phyloP scores from a whole-genome alignment of 371 early-diverging fungal genomes.

The Nematocida minor region DNA sequence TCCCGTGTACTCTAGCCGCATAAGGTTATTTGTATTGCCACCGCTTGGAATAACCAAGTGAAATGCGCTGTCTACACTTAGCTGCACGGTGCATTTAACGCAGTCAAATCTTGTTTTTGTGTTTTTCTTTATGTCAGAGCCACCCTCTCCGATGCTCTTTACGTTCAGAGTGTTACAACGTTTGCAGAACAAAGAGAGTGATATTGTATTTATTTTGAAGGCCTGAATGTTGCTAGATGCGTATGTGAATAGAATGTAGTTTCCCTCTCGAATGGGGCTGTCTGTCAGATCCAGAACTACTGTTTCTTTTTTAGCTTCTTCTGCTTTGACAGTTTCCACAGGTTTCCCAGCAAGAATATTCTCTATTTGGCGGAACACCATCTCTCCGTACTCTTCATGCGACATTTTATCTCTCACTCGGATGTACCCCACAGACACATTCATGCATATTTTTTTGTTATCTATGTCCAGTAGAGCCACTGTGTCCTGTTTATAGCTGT shows the following conservation, averaged over 20 bases:
- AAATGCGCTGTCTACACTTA: slow-evolving; percentile 37
- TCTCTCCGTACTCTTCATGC: slow-evolving; percentile 43
- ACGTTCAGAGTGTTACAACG: neutral
- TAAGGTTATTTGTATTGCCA: slow-evolving; percentile 15
- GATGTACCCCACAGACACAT: slow-evolving; percentile 41
- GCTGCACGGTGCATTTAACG: slow-evolving; percentile 5
- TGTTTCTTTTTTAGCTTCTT: neutral
- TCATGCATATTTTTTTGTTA: slow-evolving; percentile 46
- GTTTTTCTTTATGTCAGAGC: slow-evolving; percentile 18
- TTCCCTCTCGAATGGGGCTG: neutral
- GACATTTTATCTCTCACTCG: slow-evolving; percentile 32
- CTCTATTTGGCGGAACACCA: slow-evolving; percentile 55
- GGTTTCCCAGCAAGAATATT: neutral
- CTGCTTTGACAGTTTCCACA: slow-evolving; percentile 35
- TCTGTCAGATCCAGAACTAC: neutral
- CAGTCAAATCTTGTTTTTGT: slow-evolving; percentile 12
- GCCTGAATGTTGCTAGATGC: neutral
- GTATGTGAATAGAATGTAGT: slow-evolving; percentile 10
- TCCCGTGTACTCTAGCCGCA: neutral
- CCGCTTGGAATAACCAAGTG: slow-evolving; percentile 27
- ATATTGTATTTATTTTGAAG: neutral
- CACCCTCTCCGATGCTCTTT: neutral
- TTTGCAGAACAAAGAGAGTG: slow-evolving; percentile 4
- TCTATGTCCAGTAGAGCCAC: slow-evolving; percentile 40
- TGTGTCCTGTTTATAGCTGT: slow-evolving; percentile 27